These are phyloP conservation scores for Penicillium soppii DNA, from an alignment of 495 filamentous ascomycete genomes.

Conservation along the genomic window DNA sequence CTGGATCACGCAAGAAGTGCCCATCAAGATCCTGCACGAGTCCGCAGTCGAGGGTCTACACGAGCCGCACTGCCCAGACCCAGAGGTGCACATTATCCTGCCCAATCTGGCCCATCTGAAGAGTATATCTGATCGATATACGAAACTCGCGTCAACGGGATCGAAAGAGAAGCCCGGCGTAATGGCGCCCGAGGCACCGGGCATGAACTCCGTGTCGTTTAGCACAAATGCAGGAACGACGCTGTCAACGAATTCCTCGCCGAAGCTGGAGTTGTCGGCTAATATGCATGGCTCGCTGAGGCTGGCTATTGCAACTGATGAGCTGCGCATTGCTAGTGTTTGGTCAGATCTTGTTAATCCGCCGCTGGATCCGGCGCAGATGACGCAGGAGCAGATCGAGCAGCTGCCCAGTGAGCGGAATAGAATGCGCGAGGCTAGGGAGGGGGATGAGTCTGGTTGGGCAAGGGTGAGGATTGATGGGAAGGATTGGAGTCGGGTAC, in stretches of 20 bases:
- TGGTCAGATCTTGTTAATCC: constrained; percentile 87
- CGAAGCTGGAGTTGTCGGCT: constrained; percentile 76
- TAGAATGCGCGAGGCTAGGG: constrained; percentile 54
- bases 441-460: constrained; percentile 67
- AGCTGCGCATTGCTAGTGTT: constrained; percentile 72
- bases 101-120: constrained; percentile 83
- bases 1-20: constrained; percentile 91
- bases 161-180: constrained; percentile 23
- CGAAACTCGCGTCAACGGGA: constrained; percentile 60
- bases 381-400: constrained; percentile 59
- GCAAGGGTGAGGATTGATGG: constrained; percentile 87
- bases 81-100: constrained; percentile 90
- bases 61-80: constrained; percentile 86
- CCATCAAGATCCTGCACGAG: constrained; percentile 82
- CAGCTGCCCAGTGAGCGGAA: constrained; percentile 74
- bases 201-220: constrained; percentile 1
- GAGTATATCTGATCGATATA: constrained; percentile 90
- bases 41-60: constrained; percentile 79
- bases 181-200: constrained; percentile 14
- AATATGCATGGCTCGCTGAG: constrained; percentile 88
- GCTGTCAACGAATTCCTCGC: constrained; percentile 32
- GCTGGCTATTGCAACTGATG: constrained; percentile 73
- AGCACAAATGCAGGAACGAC: constrained; percentile 8
- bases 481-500: constrained; percentile 82
- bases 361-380: constrained; percentile 70